phyloP scores from a whole-genome alignment of 2,329 filamentous ascomycete species.

The Emydomyces testavorans region DNA sequence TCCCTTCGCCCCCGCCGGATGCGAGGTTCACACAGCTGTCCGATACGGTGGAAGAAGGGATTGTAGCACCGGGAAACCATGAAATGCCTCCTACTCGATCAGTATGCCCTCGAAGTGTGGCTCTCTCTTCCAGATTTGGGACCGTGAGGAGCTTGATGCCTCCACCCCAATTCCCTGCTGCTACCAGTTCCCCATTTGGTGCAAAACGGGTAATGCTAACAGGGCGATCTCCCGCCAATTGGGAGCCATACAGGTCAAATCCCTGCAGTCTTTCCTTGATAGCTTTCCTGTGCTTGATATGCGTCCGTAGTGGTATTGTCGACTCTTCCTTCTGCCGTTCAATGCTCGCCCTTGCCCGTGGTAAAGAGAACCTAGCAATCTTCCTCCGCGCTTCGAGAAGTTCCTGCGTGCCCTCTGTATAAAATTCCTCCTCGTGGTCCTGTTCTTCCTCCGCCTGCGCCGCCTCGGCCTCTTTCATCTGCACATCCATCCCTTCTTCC shows the following conservation, averaged over 20 bases:
- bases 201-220: conserved; percentile 87
- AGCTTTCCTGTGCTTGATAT: conserved; percentile 82
- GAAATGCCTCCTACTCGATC: conserved; percentile 81
- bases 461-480: conserved; percentile 43
- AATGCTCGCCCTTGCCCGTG: conserved; percentile 64
- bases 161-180: conserved; percentile 87
- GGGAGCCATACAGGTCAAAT: conserved; percentile 86
- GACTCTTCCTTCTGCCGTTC: conserved; percentile 70
- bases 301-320: conserved; percentile 71
- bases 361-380: conserved; percentile 74
- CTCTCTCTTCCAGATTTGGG: conserved; percentile 67
- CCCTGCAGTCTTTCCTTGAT: conserved; percentile 71
- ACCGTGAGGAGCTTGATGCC: conserved; percentile 77
- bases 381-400: conserved; percentile 64
- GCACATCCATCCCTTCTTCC: conserved; percentile 44
- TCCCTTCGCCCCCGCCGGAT: conserved; percentile 77
- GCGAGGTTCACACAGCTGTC: conserved; percentile 69
- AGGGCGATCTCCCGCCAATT: conserved; percentile 81
- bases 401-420: conserved; percentile 66
- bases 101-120: conserved; percentile 67
- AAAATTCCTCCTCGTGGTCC: conserved; percentile 86
- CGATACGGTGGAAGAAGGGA: conserved; percentile 59
- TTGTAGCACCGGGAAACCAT: conserved; percentile 75
- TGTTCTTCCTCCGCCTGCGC: conserved; percentile 47
- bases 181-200: conserved; percentile 69